Percentiles rank a stretch among this genome's conserved stretches.
Conservation (phyloP, 768 basidiomycete species). For the Suillus paluster region DNA sequence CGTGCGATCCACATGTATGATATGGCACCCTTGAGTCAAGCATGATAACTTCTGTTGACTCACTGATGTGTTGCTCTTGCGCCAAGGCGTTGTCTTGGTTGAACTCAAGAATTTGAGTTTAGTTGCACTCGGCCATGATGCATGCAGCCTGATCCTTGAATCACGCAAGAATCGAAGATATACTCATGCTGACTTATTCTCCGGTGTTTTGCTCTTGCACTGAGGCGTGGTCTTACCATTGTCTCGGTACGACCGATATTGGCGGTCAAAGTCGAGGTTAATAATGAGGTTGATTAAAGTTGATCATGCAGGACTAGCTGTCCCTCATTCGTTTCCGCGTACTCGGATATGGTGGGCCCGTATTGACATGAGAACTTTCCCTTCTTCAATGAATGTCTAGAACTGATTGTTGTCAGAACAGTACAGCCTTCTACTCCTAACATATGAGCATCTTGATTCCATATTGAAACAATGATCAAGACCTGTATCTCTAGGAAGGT, state of each 20-base stretch:
- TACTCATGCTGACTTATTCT: not conserved
- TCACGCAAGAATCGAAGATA: not conserved
- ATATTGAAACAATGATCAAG: not conserved
- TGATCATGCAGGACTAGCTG: not conserved
- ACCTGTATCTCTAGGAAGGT: not conserved
- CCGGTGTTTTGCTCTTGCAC: not conserved
- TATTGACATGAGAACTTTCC: not conserved
- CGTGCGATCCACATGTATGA: not conserved
- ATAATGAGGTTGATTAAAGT: not conserved
- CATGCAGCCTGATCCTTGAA: not conserved
- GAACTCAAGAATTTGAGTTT: not conserved
- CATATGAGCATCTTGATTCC: not conserved
- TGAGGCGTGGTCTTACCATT: not conserved
- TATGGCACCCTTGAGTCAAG: not conserved
- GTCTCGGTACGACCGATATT: not conserved
- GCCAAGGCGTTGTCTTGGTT: not conserved
- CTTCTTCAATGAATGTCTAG: not conserved
- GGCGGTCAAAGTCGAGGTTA: not conserved
- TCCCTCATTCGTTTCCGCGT: not conserved
- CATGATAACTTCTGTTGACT: not conserved
- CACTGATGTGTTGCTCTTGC: not conserved
- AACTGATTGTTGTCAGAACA: not conserved
- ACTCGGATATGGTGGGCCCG: not conserved
- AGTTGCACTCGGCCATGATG: not conserved
- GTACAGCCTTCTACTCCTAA: not conserved